A percentile compares a stretch with the other conserved stretches of the same genome.
These are phyloP conservation scores for Zygoascus flipseniorum DNA, from an alignment of 805 yeast species.

Conservation along the genomic window DNA sequence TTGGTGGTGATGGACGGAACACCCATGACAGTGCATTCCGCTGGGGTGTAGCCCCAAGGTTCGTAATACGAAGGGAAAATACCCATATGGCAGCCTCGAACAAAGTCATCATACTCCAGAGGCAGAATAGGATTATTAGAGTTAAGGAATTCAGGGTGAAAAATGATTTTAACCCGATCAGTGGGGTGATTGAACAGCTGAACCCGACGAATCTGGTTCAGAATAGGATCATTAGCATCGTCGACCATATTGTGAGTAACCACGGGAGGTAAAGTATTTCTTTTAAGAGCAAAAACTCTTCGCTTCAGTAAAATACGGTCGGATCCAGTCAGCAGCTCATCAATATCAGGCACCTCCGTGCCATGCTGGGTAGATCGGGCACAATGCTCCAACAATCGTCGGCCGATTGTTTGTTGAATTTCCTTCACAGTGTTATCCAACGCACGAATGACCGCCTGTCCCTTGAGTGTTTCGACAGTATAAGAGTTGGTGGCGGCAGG, in stretches of 20 bases:
- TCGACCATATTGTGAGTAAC: slow-evolving; percentile 96
- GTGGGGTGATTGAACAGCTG: slow-evolving; percentile 81
- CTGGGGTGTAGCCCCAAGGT: slow-evolving; percentile 99
- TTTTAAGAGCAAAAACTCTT: slow-evolving; percentile 84
- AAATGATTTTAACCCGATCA: slow-evolving; percentile 89
- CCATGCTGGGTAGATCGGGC: slow-evolving; percentile 49
- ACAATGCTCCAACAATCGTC: slow-evolving; percentile 83
- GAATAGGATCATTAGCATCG: slow-evolving; percentile 82
- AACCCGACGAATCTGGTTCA: slow-evolving; percentile 86
- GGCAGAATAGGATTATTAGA: slow-evolving; percentile 91
- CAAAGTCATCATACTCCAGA: slow-evolving; percentile 93
- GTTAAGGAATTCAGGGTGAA: slow-evolving; percentile 95
- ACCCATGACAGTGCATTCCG: slow-evolving; percentile 99
- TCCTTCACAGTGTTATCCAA: slow-evolving; percentile 82
- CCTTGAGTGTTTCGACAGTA: slow-evolving; percentile 90
- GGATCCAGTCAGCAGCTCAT: slow-evolving; percentile 74
- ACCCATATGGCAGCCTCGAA: slow-evolving; percentile 95
- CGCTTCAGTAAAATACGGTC: slow-evolving; percentile 86
- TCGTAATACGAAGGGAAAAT: slow-evolving; percentile 98
- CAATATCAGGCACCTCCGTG: slow-evolving; percentile 66
- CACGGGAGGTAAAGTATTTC: slow-evolving; percentile 86
- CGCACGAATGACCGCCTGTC: slow-evolving; percentile 92
- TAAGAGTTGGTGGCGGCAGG: slow-evolving; percentile 92
- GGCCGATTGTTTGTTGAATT: slow-evolving; percentile 79
- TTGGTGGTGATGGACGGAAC: slow-evolving; percentile 96